Percentiles rank a stretch among this genome's conserved stretches.
phyloP scores from a whole-genome alignment of 176 grass and related monocot genomes.

The Eragrostis nindensis region DNA sequence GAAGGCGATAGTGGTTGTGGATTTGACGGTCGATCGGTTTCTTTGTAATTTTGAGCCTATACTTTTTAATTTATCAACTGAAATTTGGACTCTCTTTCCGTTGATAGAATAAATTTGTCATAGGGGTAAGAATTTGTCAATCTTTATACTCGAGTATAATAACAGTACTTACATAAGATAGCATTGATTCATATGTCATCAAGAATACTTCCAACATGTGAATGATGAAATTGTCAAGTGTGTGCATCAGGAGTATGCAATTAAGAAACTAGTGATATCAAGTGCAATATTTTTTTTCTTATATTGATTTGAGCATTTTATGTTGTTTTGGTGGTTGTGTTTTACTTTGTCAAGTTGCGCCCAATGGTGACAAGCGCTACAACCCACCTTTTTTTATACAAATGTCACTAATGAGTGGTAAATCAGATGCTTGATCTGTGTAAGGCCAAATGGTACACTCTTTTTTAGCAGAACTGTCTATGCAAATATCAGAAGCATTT shows the following conservation, averaged over 20 bases:
- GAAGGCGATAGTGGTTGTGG: conserved; percentile 40
- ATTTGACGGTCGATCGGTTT: conserved; percentile 3
- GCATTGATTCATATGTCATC: not conserved
- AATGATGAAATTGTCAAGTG: not conserved
- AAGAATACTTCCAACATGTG: not conserved
- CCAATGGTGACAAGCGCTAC: not conserved
- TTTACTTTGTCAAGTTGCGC: not conserved
- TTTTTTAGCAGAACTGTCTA: not conserved
- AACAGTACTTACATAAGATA: not conserved
- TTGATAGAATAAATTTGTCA: not conserved
- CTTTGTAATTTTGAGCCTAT: conserved; percentile 4
- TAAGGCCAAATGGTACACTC: not conserved
- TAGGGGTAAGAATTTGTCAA: not conserved
- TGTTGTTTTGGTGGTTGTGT: not conserved
- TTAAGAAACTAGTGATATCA: not conserved
- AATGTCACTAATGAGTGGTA: not conserved
- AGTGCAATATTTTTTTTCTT: not conserved
- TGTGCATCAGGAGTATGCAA: too few relatives aligned
- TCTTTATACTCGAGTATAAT: not conserved
- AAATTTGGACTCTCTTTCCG: not conserved
- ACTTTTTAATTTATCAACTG: not conserved
- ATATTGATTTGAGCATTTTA: not conserved
- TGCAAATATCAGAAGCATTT: conserved; percentile 41
- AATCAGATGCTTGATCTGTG: not conserved
- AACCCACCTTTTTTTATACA: not conserved